Evolutionary conservation across 805 yeast genomes (phyloP).

Genomic region (Saturnispora diversa): DNA sequence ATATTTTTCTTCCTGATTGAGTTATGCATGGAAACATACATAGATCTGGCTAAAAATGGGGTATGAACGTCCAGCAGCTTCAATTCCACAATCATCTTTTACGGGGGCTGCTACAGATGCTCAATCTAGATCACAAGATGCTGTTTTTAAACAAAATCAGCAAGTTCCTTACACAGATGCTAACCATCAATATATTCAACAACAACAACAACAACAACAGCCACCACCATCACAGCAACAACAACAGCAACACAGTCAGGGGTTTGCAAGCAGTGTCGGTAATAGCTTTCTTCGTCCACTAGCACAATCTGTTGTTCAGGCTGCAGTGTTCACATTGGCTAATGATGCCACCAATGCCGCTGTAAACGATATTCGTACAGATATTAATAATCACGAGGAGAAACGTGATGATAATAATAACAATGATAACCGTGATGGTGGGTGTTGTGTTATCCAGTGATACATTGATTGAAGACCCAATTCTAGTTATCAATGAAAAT

Average conservation of each 20-base stretch:
- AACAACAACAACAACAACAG: not conserved
- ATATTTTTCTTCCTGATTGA: too few relatives aligned
- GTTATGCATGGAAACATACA: too few relatives aligned
- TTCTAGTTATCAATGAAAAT: slow-evolving; percentile 1
- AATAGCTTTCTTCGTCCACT: slow-evolving; percentile 1
- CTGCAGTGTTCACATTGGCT: not conserved
- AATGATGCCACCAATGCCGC: not conserved
- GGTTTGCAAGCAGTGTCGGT: not conserved
- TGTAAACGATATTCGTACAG: not conserved
- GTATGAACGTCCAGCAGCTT: slow-evolving; percentile 1
- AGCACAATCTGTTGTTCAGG: slow-evolving; percentile 2
- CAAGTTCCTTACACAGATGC: not conserved
- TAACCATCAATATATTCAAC: too few relatives aligned
- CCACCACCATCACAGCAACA: not conserved
- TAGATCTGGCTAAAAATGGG: too few relatives aligned
- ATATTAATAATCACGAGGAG: not conserved
- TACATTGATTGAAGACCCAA: too few relatives aligned
- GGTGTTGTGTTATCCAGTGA: slow-evolving; percentile 1
- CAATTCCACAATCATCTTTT: not conserved
- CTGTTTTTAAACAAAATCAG: not conserved
- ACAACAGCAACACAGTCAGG: not conserved
- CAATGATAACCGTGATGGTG: not conserved
- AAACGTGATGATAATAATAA: not conserved
- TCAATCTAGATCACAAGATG: not conserved
- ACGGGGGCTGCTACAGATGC: too few relatives aligned